These are phyloP conservation scores for Dispira parvispora DNA, from an alignment of 192 early-diverging fungal genomes.

Conservation along the genomic window DNA sequence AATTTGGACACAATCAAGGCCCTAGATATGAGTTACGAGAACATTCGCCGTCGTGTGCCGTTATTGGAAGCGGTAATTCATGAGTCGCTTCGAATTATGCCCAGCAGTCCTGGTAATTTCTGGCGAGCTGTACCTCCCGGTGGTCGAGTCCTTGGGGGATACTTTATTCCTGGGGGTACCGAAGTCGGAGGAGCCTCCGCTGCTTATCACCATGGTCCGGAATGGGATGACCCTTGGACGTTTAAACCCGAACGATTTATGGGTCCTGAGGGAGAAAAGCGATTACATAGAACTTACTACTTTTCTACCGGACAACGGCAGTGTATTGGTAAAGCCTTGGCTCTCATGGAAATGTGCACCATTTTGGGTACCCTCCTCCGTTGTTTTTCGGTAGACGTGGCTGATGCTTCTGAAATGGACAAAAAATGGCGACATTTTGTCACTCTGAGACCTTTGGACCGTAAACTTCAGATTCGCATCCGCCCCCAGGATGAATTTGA, in stretches of 20 bases:
- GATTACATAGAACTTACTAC: conserved; percentile 15
- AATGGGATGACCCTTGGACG: conserved; percentile 9
- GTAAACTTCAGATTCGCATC: neutral
- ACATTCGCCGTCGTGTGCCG: conserved; percentile 1
- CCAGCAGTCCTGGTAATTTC: neutral
- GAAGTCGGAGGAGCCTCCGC: conserved; percentile 20
- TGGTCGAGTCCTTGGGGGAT: conserved; percentile 12
- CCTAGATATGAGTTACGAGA: neutral
- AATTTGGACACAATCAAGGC: neutral
- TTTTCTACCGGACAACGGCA: conserved; percentile 33
- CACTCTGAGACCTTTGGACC: neutral
- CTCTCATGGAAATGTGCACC: conserved; percentile 27
- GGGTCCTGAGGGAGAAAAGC: conserved; percentile 1
- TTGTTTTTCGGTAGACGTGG: conserved; percentile 15
- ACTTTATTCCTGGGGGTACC: conserved; percentile 25
- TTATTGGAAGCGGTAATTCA: conserved; percentile 12
- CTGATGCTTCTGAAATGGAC: neutral
- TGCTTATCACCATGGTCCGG: conserved; percentile 18
- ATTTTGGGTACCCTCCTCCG: conserved; percentile 25
- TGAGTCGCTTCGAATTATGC: conserved; percentile 14
- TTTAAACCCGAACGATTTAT: conserved; percentile 30
- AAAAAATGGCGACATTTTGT: neutral
- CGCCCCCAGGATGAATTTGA: neutral
- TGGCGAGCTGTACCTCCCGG: conserved; percentile 2
- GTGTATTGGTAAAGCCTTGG: conserved; percentile 30